Evolutionary conservation across 2,329 filamentous ascomycete genomes (phyloP).

Genomic region (Fusarium sp.): DNA sequence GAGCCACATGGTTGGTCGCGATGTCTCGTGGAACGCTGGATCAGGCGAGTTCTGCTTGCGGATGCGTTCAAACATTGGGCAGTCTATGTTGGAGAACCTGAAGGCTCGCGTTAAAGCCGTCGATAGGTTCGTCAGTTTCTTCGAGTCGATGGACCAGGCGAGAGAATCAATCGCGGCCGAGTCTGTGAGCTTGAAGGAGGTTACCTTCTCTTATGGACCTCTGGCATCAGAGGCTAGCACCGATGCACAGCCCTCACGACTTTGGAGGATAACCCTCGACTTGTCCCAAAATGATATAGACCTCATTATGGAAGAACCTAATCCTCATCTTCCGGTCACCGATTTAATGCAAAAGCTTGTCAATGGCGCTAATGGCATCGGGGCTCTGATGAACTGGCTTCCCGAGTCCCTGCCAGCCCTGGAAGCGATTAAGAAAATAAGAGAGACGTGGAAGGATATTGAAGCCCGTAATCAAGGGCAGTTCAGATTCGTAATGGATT

Average conservation of each 20-base stretch:
- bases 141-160: conserved; percentile 71
- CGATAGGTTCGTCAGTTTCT: conserved; percentile 75
- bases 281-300: conserved; percentile 65
- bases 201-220: conserved; percentile 75
- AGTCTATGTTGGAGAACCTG: conserved; percentile 68
- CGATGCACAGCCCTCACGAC: conserved; percentile 32
- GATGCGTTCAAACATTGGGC: conserved; percentile 68
- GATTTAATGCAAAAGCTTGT: conserved; percentile 69
- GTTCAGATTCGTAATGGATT: conserved; percentile 64
- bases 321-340: conserved; percentile 74
- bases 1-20: conserved; percentile 63
- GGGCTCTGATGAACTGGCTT: conserved; percentile 64
- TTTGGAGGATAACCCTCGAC: conserved; percentile 67
- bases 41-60: conserved; percentile 72
- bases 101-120: conserved; percentile 72
- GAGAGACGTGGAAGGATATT: conserved; percentile 62
- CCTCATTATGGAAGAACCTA: conserved; percentile 69
- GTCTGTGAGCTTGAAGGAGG: conserved; percentile 68
- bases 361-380: conserved; percentile 65
- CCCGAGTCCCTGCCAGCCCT: conserved; percentile 73
- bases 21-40: conserved; percentile 69
- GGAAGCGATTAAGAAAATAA: conserved; percentile 68
- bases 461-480: conserved; percentile 57
- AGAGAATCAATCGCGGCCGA: conserved; percentile 67
- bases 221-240: conserved; percentile 8